Evolutionary conservation across 495 filamentous ascomycete genomes (phyloP).

Genomic region (Stereocaulon alpinum): DNA sequence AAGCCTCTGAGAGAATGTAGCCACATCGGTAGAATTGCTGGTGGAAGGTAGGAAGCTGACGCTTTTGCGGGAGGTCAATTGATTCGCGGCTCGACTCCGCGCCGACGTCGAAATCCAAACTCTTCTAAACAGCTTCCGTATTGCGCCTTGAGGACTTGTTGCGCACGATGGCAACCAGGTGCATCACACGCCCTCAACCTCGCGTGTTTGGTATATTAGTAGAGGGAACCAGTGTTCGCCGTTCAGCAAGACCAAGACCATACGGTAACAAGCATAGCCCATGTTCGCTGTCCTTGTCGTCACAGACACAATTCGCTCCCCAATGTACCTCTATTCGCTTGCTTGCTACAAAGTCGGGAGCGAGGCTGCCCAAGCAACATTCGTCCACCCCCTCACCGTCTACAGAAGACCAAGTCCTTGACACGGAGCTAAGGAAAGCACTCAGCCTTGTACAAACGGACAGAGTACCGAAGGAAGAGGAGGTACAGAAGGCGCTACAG

Average conservation of each 20-base stretch:
- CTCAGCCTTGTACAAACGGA: slow-evolving; percentile 20
- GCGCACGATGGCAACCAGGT: slow-evolving; percentile 3
- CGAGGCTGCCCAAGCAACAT: neutral
- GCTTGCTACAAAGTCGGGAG: neutral
- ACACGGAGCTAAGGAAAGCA: slow-evolving; percentile 13
- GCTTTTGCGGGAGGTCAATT: slow-evolving; percentile 1
- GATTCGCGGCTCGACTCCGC: slow-evolving; percentile 7
- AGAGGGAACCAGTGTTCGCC: neutral
- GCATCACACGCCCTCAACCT: slow-evolving; percentile 1
- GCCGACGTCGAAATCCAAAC: neutral
- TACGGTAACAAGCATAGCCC: neutral
- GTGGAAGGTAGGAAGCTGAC: neutral
- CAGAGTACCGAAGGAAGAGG: slow-evolving; percentile 32
- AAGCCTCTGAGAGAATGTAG: neutral
- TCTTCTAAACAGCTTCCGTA: neutral
- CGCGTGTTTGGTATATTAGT: neutral
- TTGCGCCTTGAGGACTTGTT: too few relatives aligned
- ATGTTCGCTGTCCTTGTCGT: neutral
- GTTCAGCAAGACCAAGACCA: slow-evolving; percentile 3
- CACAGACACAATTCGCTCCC: neutral
- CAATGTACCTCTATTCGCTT: neutral
- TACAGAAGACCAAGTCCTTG: neutral
- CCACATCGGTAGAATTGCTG: neutral
- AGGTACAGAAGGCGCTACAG: slow-evolving; percentile 33
- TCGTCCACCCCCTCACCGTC: neutral